phyloP scores from a whole-genome alignment of 73 alveolate species.

The Urostyla sp. region DNA sequence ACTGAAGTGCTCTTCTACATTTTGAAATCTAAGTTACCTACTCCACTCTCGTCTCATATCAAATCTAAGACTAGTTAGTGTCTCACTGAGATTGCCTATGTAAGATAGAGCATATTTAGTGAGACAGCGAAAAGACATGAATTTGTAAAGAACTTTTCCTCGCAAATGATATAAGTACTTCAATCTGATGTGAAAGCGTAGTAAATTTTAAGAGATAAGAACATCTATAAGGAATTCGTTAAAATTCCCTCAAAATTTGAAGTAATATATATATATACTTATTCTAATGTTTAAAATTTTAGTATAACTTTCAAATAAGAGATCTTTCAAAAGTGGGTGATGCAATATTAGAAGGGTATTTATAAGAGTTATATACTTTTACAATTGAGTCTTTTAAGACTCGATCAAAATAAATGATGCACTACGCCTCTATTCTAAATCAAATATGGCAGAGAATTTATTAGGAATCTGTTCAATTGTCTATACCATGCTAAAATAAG shows the following conservation, averaged over 20 bases:
- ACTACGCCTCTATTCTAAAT: constrained; percentile 43
- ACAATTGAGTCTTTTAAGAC: constrained; percentile 54
- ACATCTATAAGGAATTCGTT: constrained; percentile 38
- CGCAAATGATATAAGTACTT: constrained; percentile 19
- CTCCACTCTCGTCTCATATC: constrained; percentile 9
- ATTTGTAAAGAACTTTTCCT: constrained; percentile 40
- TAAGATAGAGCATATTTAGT: constrained; percentile 53
- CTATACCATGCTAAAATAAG: constrained; percentile 14
- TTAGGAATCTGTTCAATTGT: constrained; percentile 34
- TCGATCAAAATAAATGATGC: constrained; percentile 13
- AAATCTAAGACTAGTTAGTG: constrained; percentile 38
- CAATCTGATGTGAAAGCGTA: constrained; percentile 15
- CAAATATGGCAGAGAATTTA: constrained; percentile 52
- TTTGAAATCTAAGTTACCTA: constrained; percentile 22
- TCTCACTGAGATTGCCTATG: constrained; percentile 52
- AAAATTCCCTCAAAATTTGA: constrained; percentile 63
- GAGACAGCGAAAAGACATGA: constrained; percentile 17
- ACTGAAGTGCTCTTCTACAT: constrained; percentile 39
- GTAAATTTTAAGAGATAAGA: constrained; percentile 15
- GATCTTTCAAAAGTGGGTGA: constrained; percentile 53
- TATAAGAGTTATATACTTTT: constrained; percentile 39
- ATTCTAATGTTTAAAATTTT: neutral
- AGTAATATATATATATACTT: constrained; percentile 16
- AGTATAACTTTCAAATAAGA: constrained; percentile 66
- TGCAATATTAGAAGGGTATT: constrained; percentile 39